Conservation (phyloP, 257 asterid genomes). For the Nemophila menziesii region DNA sequence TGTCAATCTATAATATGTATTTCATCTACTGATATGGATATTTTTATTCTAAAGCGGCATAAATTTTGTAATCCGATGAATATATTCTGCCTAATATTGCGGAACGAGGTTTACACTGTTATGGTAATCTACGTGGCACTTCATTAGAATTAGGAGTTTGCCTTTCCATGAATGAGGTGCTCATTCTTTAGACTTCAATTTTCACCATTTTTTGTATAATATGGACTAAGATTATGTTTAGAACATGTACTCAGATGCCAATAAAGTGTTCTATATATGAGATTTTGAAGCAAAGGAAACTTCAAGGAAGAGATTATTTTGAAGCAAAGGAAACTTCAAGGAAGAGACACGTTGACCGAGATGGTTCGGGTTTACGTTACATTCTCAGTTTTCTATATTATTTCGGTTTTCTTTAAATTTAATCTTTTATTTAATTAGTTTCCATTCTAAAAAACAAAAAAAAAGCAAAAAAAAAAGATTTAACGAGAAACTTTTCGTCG, state of each 20-base stretch:
- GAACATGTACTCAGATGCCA: conserved; percentile 46
- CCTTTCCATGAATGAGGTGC: conserved; percentile 48
- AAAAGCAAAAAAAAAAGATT: no score
- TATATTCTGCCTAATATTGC: conserved; percentile 90
- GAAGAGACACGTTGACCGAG: no score
- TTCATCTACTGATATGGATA: no score
- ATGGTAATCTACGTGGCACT: conserved; percentile 56
- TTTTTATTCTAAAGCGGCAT: conserved; percentile 17
- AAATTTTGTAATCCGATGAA: conserved; percentile 48
- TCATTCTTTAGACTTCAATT: neutral
- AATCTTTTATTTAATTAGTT: no score
- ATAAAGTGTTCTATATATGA: conserved; percentile 66
- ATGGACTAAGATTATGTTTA: no score
- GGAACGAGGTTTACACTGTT: conserved; percentile 70
- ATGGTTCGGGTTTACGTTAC: no score
- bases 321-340: no score
- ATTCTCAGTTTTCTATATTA: no score
- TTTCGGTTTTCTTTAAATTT: no score
- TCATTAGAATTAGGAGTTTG: conserved; percentile 40
- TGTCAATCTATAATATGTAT: conserved; percentile 29
- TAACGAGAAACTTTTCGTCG: no score
- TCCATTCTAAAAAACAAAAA: no score
- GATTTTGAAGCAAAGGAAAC: conserved; percentile 61
- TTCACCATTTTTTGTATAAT: no score
- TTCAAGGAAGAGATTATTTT: conserved; percentile 65